Percentiles rank a stretch among this genome's conserved stretches.
These are phyloP conservation scores for Magnaporthiopsis poae DNA, from an alignment of 2,329 filamentous ascomycete genomes.

Conservation along the genomic window DNA sequence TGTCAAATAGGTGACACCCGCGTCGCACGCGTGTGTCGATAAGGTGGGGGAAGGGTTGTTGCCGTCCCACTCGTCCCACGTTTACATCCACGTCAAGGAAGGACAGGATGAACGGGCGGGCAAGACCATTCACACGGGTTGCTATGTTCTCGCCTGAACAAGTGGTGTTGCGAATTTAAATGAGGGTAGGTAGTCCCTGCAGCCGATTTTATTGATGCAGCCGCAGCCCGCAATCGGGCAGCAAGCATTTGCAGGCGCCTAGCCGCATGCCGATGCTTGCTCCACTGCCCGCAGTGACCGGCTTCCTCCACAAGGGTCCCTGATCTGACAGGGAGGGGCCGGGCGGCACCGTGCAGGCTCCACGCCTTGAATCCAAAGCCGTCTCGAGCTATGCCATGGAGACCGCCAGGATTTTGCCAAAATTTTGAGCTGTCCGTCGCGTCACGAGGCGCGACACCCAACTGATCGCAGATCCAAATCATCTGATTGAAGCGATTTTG, in stretches of 20 bases:
- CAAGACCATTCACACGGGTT: not conserved
- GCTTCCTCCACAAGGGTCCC: not conserved
- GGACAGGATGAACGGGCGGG: no score
- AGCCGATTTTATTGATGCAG: not conserved
- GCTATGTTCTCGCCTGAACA: not conserved
- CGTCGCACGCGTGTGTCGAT: not conserved
- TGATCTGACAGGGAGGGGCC: not conserved
- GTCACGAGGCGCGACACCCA: not conserved
- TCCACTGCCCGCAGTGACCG: not conserved
- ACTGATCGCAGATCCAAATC: not conserved
- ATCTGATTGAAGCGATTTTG: not conserved
- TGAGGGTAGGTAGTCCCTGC: no score
- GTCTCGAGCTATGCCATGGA: not conserved
- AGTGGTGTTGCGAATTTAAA: not conserved
- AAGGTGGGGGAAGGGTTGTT: not conserved
- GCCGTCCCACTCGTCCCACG: not conserved
- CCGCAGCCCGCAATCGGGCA: no score
- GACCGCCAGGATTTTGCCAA: not conserved
- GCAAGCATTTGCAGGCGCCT: not conserved
- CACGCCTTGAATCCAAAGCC: no score
- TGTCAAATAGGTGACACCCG: not conserved
- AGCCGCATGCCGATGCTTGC: not conserved
- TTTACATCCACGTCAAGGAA: not conserved
- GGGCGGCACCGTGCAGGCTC: not conserved
- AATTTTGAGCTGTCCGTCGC: not conserved